Evolutionary conservation across 2,329 filamentous ascomycete genomes (phyloP).

Genomic region (Venturia nashicola): DNA sequence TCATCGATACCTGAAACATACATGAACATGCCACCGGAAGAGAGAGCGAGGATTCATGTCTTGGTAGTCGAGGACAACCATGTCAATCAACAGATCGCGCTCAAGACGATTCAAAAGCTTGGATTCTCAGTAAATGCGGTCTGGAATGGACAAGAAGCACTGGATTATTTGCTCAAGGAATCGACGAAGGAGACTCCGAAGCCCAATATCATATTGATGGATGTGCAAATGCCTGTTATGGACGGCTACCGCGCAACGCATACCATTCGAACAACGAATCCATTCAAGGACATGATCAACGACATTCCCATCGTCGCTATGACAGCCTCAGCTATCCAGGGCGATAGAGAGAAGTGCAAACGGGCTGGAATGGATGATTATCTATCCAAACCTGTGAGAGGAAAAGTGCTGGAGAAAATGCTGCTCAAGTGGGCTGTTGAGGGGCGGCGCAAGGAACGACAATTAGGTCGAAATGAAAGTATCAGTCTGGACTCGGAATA

Average conservation of each 20-base stretch:
- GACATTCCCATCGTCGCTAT: conserved; percentile 68
- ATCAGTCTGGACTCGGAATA: conserved; percentile 6
- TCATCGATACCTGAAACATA: conserved; percentile 13
- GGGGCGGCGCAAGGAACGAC: conserved; percentile 24
- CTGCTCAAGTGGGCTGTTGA: conserved; percentile 54
- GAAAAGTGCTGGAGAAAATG: conserved; percentile 56
- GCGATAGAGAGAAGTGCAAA: conserved; percentile 62
- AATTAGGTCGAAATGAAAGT: conserved; percentile 14
- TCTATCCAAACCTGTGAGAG: conserved; percentile 60
- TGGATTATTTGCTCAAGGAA: conserved; percentile 53
- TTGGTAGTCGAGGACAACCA: conserved; percentile 68
- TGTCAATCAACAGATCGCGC: conserved; percentile 8
- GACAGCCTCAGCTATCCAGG: conserved; percentile 68
- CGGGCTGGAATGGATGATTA: conserved; percentile 68
- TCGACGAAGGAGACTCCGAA: conserved; percentile 39
- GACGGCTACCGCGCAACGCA: conserved; percentile 71
- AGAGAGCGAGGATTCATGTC: conserved; percentile 54
- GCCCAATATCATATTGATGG: conserved; percentile 69
- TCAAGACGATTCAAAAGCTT: conserved; percentile 10
- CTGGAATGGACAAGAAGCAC: conserved; percentile 39
- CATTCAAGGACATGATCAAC: conserved; percentile 45
- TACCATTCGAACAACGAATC: conserved; percentile 53
- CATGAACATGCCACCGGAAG: conserved; percentile 39
- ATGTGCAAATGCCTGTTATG: conserved; percentile 64
- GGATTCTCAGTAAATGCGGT: conserved; percentile 8